Base-by-base conservation (phyloP, 495 filamentous ascomycete species). In the Penicillium bovifimosum region DNA sequence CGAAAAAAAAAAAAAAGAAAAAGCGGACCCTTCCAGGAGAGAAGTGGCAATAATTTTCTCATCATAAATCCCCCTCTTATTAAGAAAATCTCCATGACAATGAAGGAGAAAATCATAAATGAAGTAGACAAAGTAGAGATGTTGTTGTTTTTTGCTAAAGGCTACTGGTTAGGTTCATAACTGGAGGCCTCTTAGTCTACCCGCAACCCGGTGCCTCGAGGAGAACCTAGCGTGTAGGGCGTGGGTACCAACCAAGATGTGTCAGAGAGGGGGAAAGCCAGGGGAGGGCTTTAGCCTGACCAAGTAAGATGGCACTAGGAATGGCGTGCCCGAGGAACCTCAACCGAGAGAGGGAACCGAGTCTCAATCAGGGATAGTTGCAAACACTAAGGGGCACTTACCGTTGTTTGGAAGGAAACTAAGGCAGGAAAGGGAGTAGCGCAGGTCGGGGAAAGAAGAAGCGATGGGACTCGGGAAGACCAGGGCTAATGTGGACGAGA, bases 241-340 rank as follows among this genome's bases (percentile, higher is more conserved):
- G 67, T 71, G 68, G 64, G 60, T 60, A 71, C 62, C 53, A 63
- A 59, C 62, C 59, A 64, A 67, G 62, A 68, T 72, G 61, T 62
- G 61, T 62, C 55, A 41, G n/a, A 47, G 47, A 45, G 47, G 40
- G 27, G 29, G 42, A 24, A 24, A 38, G 40, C 43, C 33, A 44
- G 40, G 27, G 34, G 47, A 50, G 42, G 31, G 33, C 35, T 36
- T 35, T 17, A 39, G 31, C 32, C 39, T 44, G 28, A 44, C 28
- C 28, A 44, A 44, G 26, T 43, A 54, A 39, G 39, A 13, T 20
- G 53, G 51, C 43, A 57, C 58, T 58, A 66, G 58, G 58, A 62
- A 68, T 71, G 68, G 67, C 64, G 66, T 73, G 68, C 65, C 70
- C 68, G 63, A 71, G 66, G 64, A 73, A 69, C 62, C 55, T 59